phyloP scores from a whole-genome alignment of 2,329 filamentous ascomycete species.

The Ophiostoma sp. region DNA sequence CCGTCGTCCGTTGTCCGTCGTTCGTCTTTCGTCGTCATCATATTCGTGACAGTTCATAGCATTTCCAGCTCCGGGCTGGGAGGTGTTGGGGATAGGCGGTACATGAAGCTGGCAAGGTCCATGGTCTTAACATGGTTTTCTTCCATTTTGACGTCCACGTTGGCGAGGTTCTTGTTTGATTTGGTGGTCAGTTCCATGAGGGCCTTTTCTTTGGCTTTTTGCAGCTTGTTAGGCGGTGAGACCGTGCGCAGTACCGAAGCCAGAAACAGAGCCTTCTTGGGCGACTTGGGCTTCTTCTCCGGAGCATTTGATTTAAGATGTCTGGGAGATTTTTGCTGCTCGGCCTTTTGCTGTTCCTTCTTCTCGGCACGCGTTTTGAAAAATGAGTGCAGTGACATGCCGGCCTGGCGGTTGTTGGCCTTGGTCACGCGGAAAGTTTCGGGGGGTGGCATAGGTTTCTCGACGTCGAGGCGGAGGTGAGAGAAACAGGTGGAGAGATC shows the following conservation, averaged over 20 bases:
- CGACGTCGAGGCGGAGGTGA: background rate
- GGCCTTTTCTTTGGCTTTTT: background rate
- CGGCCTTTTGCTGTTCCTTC: background rate
- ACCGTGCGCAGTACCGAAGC: background rate
- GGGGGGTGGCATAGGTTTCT: background rate
- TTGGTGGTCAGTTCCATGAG: background rate
- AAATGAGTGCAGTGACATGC: background rate
- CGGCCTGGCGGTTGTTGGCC: background rate
- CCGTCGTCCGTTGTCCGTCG: background rate
- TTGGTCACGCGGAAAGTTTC: constrained; percentile 4
- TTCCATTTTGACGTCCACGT: background rate
- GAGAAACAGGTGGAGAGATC: constrained; percentile 4
- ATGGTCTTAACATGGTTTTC: background rate
- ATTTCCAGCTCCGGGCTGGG: background rate
- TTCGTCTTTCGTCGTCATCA: background rate
- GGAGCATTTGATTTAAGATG: background rate
- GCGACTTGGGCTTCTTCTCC: background rate
- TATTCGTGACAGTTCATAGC: background rate
- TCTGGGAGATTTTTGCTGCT: background rate
- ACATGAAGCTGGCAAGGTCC: background rate
- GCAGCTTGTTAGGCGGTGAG: background rate
- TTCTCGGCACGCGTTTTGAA: background rate
- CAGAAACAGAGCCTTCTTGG: background rate
- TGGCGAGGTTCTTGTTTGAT: background rate
- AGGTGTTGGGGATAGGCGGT: background rate